Evolutionary conservation across 257 asterid genomes (phyloP).

Genomic region (Scutellaria galericulata): DNA sequence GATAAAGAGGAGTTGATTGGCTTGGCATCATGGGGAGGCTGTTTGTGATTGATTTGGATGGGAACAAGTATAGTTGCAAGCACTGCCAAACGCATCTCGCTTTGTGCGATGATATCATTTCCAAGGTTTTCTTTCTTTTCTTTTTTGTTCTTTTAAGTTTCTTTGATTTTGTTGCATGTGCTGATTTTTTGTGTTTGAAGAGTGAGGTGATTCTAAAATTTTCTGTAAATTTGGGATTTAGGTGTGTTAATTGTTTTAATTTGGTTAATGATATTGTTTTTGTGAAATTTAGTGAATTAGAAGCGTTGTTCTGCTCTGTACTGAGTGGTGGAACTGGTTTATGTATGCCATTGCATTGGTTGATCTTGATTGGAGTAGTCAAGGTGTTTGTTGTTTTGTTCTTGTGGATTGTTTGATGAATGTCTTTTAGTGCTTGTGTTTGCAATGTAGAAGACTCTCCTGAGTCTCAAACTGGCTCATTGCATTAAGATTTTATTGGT

Average conservation of each 20-base stretch:
- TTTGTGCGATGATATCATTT: slow-evolving; percentile 56
- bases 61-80: slow-evolving; percentile 70
- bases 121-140: slow-evolving; percentile 56
- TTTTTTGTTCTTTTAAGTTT: background rate
- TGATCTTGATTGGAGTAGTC: slow-evolving; percentile 24
- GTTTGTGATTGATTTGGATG: slow-evolving; percentile 65
- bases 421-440: background rate
- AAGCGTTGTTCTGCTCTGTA: background rate
- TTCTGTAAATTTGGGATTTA: slow-evolving; percentile 18
- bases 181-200: slow-evolving; percentile 6
- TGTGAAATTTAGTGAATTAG: slow-evolving; percentile 15
- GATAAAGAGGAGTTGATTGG: slow-evolving; percentile 13
- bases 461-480: background rate
- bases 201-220: slow-evolving; percentile 18
- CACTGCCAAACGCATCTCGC: slow-evolving; percentile 74
- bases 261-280: background rate
- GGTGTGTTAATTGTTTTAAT: background rate
- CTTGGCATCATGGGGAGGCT: slow-evolving; percentile 66
- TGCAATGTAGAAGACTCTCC: background rate
- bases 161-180: background rate
- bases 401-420: background rate
- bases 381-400: background rate
- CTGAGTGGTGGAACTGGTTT: background rate
- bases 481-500: too few relatives aligned
- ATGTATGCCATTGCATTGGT: background rate